A percentile compares a stretch with the other conserved stretches of the same genome.
phyloP scores from a whole-genome alignment of 768 basidiomycete genomes.

The Kwoniella mangroviensis region DNA sequence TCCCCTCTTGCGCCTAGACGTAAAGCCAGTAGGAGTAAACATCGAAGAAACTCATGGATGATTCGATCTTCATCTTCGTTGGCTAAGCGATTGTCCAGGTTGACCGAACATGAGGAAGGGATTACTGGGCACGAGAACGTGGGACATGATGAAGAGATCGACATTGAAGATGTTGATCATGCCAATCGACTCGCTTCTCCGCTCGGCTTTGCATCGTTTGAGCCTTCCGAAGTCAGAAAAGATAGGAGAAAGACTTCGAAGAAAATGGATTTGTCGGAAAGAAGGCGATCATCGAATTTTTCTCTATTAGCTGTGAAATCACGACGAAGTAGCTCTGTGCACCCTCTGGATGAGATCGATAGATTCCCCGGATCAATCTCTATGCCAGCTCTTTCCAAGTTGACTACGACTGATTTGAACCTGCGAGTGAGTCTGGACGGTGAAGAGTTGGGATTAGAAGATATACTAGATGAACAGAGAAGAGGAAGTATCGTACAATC shows the following conservation, averaged over 20 bases:
- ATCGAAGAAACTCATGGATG: constrained; percentile 10
- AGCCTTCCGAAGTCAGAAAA: too few species aligned
- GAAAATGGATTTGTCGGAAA: neutral
- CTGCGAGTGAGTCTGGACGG: constrained; percentile 3
- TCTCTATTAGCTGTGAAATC: neutral
- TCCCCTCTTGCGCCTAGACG: neutral
- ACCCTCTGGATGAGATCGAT: neutral
- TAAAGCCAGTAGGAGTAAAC: neutral
- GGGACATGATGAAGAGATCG: neutral
- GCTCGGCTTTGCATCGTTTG: neutral
- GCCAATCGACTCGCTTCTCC: neutral
- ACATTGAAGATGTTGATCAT: constrained; percentile 14
- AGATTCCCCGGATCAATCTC: constrained; percentile 9
- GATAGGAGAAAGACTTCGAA: neutral
- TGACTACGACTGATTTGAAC: constrained; percentile 6
- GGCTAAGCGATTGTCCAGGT: constrained; percentile 11
- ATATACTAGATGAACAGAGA: constrained; percentile 22
- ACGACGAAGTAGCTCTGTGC: constrained; percentile 1
- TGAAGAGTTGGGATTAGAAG: constrained; percentile 20
- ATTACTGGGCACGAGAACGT: neutral
- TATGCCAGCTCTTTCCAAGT: constrained; percentile 11
- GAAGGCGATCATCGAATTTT: neutral
- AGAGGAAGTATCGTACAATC: constrained; percentile 18
- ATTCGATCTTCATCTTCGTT: constrained; percentile 4
- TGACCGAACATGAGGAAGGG: constrained; percentile 19